phyloP scores from a whole-genome alignment of 495 filamentous ascomycete species.

The Aspergillus heteromorphus region DNA sequence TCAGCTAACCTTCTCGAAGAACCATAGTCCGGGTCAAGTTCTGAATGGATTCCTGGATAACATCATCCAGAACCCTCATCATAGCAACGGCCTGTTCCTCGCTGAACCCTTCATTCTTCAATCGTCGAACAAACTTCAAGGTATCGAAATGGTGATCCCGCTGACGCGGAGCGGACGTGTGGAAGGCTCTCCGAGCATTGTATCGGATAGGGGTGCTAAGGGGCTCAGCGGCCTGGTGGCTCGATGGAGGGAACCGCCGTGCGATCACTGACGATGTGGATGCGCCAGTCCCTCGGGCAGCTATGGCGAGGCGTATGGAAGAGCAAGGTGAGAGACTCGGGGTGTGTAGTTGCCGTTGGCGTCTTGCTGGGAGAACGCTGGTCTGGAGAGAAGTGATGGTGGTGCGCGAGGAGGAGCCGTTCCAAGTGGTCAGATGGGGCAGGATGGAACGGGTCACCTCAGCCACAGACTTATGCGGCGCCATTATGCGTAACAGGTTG shows the following conservation, averaged over 20 bases:
- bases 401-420: constrained; percentile 35
- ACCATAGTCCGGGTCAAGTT: constrained; percentile 99
- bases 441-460: constrained; percentile 39
- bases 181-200: constrained; percentile 57
- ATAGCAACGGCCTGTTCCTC: constrained; percentile 92
- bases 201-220: constrained; percentile 32
- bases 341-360: constrained; percentile 18
- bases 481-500: constrained; percentile 26
- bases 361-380: constrained; percentile 23
- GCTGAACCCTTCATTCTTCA: constrained; percentile 88
- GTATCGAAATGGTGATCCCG: constrained; percentile 98
- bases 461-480: constrained; percentile 32
- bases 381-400: constrained; percentile 26
- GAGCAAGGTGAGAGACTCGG: constrained; percentile 8
- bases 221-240: constrained; percentile 13
- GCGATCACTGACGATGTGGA: constrained; percentile 19
- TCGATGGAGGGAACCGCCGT: constrained; percentile 17
- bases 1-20: constrained; percentile 86
- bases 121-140: constrained; percentile 88
- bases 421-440: constrained; percentile 42
- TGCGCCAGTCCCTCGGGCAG: constrained; percentile 10
- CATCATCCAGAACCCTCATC: constrained; percentile 96
- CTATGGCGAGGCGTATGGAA: constrained; percentile 21
- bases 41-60: constrained; percentile 97
- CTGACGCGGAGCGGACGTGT: constrained; percentile 52